Percentiles rank a stretch among this genome's conserved stretches.
Conservation (phyloP, 768 basidiomycete species). For the Suillus fuscotomentosus region DNA sequence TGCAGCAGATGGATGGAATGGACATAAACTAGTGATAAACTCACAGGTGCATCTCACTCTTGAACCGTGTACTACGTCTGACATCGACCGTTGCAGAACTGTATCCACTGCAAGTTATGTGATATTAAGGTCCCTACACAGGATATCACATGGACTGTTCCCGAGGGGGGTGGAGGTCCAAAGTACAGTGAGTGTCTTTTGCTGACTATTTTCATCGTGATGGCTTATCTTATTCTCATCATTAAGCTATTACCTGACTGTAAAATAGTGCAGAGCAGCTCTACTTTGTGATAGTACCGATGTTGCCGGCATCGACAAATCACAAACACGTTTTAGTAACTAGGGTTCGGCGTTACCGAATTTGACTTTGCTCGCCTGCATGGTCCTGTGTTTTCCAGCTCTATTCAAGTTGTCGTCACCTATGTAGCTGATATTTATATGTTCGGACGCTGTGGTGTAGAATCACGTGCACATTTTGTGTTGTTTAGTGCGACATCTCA, state of each 20-base stretch:
- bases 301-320: background rate
- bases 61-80: background rate
- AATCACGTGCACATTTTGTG: too few species aligned
- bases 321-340: background rate
- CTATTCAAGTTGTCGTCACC: too few species aligned
- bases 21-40: slow-evolving; percentile 93
- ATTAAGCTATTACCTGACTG: background rate
- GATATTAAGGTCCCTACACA: slow-evolving; percentile 96
- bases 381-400: too few species aligned
- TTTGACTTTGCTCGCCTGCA: too few species aligned
- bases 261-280: background rate
- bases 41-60: slow-evolving; percentile 64
- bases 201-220: background rate
- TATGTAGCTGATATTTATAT: too few species aligned
- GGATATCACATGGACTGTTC: slow-evolving; percentile 96
- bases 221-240: background rate
- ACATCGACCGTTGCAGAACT: slow-evolving; percentile 54
- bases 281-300: background rate
- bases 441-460: too few species aligned
- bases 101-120: slow-evolving; percentile 93
- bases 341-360: too few species aligned
- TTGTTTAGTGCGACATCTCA: too few species aligned
- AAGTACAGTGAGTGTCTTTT: slow-evolving; percentile 73
- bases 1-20: slow-evolving; percentile 62
- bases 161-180: slow-evolving; percentile 95